These are phyloP conservation scores for Hericium alpestre DNA, from an alignment of 768 basidiomycete species.

Conservation along the genomic window DNA sequence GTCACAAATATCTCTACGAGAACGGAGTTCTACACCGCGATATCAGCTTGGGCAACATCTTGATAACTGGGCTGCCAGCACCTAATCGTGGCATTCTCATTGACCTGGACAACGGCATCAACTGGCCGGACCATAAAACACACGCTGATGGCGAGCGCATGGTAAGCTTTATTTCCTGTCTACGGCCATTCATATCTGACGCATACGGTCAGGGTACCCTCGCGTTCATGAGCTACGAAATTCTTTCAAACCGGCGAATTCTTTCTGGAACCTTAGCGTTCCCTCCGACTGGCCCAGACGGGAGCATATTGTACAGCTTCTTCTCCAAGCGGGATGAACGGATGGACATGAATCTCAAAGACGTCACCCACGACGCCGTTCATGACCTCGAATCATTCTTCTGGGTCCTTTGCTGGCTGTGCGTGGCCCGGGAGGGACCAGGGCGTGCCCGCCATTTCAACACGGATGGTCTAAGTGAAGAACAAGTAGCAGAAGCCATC, in stretches of 20 bases:
- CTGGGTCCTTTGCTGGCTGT: background rate
- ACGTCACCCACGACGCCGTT: background rate
- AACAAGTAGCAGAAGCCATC: background rate
- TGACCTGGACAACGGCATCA: background rate
- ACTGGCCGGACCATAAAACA: background rate
- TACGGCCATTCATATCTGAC: background rate
- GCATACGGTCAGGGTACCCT: background rate
- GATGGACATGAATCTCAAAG: background rate
- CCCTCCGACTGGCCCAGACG: background rate
- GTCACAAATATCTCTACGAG: background rate
- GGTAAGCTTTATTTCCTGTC: background rate
- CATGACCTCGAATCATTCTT: background rate
- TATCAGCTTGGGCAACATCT: background rate
- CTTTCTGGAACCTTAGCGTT: background rate
- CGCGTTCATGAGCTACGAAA: background rate
- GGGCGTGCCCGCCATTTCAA: background rate
- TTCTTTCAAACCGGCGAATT: background rate
- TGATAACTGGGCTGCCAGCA: background rate
- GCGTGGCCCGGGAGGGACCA: background rate
- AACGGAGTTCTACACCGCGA: constrained; percentile 2
- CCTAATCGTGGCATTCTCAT: background rate
- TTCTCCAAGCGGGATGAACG: too few relatives aligned
- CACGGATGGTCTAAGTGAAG: background rate
- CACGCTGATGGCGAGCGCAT: background rate
- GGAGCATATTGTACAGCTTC: too few relatives aligned